phyloP scores from a whole-genome alignment of 2,329 filamentous ascomycete genomes.

The Juglanconis juglandina region DNA sequence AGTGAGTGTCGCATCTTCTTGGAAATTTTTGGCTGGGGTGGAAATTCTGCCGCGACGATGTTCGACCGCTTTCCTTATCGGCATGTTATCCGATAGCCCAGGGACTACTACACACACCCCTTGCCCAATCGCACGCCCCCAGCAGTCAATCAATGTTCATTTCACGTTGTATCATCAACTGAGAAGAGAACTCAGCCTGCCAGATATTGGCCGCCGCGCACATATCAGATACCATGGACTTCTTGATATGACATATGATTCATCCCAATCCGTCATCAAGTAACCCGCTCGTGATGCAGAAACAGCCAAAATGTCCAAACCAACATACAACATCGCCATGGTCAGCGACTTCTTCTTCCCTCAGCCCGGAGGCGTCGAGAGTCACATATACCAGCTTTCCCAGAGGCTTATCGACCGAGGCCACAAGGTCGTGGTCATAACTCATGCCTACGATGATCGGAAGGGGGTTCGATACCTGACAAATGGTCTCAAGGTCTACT shows the following conservation, averaged over 20 bases:
- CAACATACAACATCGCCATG: conserved; percentile 75
- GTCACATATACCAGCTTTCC: conserved; percentile 96
- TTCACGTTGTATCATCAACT: not conserved
- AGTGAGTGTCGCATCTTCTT: not conserved
- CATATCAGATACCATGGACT: not conserved
- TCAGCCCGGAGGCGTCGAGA: conserved; percentile 93
- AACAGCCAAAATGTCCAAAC: conserved; percentile 43
- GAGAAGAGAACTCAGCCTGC: too few species aligned
- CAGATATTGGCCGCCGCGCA: not conserved
- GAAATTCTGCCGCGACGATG: conserved; percentile 30
- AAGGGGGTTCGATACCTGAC: conserved; percentile 93
- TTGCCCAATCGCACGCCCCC: not conserved
- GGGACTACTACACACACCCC: not conserved
- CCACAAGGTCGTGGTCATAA: conserved; percentile 97
- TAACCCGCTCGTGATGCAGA: not conserved
- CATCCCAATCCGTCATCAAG: not conserved
- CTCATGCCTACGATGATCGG: conserved; percentile 86
- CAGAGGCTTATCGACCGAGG: conserved; percentile 95
- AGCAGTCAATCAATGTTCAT: not conserved
- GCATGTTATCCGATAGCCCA: not conserved
- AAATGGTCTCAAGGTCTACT: conserved; percentile 97
- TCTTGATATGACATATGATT: not conserved
- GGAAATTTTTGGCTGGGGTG: conserved; percentile 24
- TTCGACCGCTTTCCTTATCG: conserved; percentile 32
- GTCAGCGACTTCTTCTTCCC: conserved; percentile 99